These are phyloP conservation scores for Helminthosporium solani DNA, from an alignment of 2,329 filamentous ascomycete genomes.

Conservation along the genomic window DNA sequence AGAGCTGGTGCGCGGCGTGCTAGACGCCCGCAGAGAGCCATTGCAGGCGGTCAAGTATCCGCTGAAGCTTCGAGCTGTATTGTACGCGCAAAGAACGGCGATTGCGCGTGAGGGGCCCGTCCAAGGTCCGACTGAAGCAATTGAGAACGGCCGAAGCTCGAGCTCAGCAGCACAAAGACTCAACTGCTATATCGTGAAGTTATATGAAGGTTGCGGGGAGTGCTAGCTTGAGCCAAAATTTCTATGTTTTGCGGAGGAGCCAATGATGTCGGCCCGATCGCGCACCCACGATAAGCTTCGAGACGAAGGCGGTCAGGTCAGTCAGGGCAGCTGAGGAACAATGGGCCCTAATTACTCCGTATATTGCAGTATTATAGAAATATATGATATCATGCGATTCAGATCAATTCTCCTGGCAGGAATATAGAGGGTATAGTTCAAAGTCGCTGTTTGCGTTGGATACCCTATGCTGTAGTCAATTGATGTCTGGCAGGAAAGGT, in stretches of 20 bases:
- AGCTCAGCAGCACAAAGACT: conserved; percentile 29
- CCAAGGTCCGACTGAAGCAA: conserved; percentile 23
- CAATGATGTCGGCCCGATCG: conserved; percentile 35
- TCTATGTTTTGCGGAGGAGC: conserved; percentile 26
- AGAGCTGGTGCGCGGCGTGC: conserved; percentile 43
- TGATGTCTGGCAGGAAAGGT: too few relatives aligned
- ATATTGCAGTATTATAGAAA: too few relatives aligned
- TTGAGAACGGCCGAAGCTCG: conserved; percentile 34
- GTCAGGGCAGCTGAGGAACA: too few relatives aligned
- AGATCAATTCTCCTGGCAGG: too few relatives aligned
- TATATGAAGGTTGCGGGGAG: conserved; percentile 31
- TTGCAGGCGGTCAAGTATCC: conserved; percentile 36
- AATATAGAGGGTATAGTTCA: too few relatives aligned
- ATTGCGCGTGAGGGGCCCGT: conserved; percentile 20
- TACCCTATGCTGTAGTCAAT: too few relatives aligned
- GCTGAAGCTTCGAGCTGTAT: conserved; percentile 36
- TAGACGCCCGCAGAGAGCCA: conserved; percentile 46
- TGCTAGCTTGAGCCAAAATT: conserved; percentile 35
- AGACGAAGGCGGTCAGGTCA: conserved; percentile 15
- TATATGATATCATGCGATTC: too few relatives aligned
- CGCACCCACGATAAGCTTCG: conserved; percentile 25
- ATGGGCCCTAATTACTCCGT: too few relatives aligned
- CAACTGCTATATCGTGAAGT: conserved; percentile 27
- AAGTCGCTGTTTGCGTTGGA: too few relatives aligned
- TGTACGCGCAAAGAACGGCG: conserved; percentile 18